A percentile compares a stretch with the other conserved stretches of the same genome.
Evolutionary conservation across 768 basidiomycete species (phyloP).

Genomic region (Boletus fagicola): DNA sequence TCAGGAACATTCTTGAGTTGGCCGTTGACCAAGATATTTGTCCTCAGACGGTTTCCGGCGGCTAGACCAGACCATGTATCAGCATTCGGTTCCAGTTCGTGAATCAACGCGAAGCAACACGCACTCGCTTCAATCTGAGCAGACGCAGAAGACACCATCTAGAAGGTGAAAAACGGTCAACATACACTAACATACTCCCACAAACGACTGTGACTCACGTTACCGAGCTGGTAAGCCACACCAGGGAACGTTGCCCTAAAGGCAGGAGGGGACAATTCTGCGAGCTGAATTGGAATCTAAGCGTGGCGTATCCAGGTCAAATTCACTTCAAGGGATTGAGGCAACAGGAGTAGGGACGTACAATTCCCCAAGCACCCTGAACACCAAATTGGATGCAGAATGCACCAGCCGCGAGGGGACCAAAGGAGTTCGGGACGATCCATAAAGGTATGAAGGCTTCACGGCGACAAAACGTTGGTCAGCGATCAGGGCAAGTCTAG

Average conservation of each 20-base stretch:
- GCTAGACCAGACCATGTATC: constrained; percentile 34
- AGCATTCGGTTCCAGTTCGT: not conserved
- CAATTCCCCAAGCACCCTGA: constrained; percentile 89
- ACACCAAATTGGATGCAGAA: constrained; percentile 87
- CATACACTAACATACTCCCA: not conserved
- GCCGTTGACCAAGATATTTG: constrained; percentile 45
- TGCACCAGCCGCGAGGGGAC: constrained; percentile 72
- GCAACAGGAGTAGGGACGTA: constrained; percentile 35
- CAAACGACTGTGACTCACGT: constrained; percentile 33
- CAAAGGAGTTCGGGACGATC: constrained; percentile 73
- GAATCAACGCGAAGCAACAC: not conserved
- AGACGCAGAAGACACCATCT: constrained; percentile 70
- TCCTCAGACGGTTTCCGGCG: constrained; percentile 55
- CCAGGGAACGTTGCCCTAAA: constrained; percentile 89
- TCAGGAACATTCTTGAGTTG: constrained; percentile 28
- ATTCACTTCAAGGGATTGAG: not conserved
- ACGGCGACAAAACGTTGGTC: not conserved
- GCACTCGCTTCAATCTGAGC: constrained; percentile 46
- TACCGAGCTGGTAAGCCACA: constrained; percentile 81
- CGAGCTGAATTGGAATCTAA: constrained; percentile 71
- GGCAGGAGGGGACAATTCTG: constrained; percentile 83
- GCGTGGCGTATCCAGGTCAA: not conserved
- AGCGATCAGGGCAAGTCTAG: not conserved
- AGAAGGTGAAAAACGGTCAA: not conserved
- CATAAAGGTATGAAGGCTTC: constrained; percentile 69